Conservation (phyloP, 495 filamentous ascomycete species). For the Oidiodendron maius region DNA sequence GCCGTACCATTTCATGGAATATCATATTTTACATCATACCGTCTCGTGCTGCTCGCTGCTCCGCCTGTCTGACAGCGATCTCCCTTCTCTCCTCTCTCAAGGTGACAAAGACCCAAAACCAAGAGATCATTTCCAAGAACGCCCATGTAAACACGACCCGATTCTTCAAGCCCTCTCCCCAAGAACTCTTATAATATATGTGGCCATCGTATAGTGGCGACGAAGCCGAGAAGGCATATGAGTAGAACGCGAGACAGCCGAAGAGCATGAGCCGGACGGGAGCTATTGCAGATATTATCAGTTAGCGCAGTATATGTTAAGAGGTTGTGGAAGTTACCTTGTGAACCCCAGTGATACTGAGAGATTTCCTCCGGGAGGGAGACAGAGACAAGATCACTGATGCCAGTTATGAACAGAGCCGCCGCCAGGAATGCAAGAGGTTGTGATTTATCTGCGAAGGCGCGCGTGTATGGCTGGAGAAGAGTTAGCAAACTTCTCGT, state of each 20-base stretch:
- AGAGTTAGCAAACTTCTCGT: slow-evolving; percentile 3
- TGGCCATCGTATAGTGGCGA: slow-evolving; percentile 28
- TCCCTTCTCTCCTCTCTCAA: slow-evolving; percentile 43
- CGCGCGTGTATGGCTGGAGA: slow-evolving; percentile 37
- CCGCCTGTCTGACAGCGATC: slow-evolving; percentile 23
- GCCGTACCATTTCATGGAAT: too few species aligned
- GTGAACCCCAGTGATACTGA: slow-evolving; percentile 59
- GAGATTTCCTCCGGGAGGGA: slow-evolving; percentile 65
- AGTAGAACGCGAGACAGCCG: slow-evolving; percentile 59
- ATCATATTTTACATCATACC: slow-evolving; percentile 6
- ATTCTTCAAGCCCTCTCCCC: slow-evolving; percentile 64
- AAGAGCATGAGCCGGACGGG: slow-evolving; percentile 61
- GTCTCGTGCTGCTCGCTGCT: slow-evolving; percentile 17
- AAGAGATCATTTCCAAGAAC: slow-evolving; percentile 77
- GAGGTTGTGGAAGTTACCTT: slow-evolving; percentile 54
- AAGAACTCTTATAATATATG: slow-evolving; percentile 25
- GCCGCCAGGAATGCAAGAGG: slow-evolving; percentile 67
- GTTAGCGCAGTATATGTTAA: slow-evolving; percentile 6
- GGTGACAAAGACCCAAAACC: slow-evolving; percentile 75
- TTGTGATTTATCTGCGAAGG: slow-evolving; percentile 57
- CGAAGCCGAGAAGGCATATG: slow-evolving; percentile 50
- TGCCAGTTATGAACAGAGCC: slow-evolving; percentile 57
- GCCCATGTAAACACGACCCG: slow-evolving; percentile 75
- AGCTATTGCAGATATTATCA: slow-evolving; percentile 26
- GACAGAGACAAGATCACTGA: slow-evolving; percentile 69